These are phyloP conservation scores for Exserohilum rostratum DNA, from an alignment of 2,329 filamentous ascomycete genomes.

Conservation along the genomic window DNA sequence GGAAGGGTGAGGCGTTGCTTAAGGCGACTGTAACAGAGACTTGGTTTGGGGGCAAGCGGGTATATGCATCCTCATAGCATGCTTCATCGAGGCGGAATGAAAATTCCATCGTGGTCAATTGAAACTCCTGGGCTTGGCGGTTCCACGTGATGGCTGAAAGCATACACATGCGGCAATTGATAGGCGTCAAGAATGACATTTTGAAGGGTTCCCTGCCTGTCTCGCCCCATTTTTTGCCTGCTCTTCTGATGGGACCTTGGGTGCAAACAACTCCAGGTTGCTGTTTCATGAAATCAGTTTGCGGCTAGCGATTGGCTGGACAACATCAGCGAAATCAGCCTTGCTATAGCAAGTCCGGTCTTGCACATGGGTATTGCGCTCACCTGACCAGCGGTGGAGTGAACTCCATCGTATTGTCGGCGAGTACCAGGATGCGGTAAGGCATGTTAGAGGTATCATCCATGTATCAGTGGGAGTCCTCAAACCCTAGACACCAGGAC, in stretches of 20 bases:
- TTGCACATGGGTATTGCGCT: not conserved
- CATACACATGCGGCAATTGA: not conserved
- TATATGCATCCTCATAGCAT: slow-evolving; percentile 22
- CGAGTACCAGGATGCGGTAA: not conserved
- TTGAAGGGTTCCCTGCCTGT: not conserved
- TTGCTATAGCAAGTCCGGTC: not conserved
- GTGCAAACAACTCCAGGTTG: not conserved
- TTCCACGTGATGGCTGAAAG: not conserved
- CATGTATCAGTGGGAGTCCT: slow-evolving; percentile 26
- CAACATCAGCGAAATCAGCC: not conserved
- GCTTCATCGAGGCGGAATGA: not conserved
- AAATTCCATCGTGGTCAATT: not conserved
- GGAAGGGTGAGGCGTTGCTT: slow-evolving; percentile 56
- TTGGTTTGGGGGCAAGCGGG: slow-evolving; percentile 57
- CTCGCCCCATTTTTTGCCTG: not conserved
- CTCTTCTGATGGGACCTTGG: not conserved
- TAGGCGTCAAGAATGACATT: not conserved
- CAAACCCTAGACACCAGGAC: slow-evolving; percentile 18
- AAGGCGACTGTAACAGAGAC: slow-evolving; percentile 58
- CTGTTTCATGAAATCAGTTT: not conserved
- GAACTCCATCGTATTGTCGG: not conserved
- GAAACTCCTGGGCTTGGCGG: not conserved
- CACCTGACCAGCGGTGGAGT: not conserved
- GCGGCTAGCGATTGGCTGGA: not conserved
- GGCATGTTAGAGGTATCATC: slow-evolving; percentile 7